A percentile compares a stretch with the other conserved stretches of the same genome.
phyloP scores from a whole-genome alignment of 371 early-diverging fungal genomes.

The Phascolomyces articulosus region DNA sequence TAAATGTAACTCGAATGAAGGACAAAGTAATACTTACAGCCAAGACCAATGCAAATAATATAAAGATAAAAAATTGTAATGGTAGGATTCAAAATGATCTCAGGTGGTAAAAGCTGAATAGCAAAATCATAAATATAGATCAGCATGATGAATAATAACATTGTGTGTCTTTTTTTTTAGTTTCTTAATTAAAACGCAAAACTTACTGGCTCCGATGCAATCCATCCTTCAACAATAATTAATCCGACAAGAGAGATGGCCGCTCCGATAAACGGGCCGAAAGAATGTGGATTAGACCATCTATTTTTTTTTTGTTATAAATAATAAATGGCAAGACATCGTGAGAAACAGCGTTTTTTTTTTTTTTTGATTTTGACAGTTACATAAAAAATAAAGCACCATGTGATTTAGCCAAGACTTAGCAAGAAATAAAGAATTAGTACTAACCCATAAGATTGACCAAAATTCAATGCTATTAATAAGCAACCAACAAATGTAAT shows the following conservation, averaged over 20 bases:
- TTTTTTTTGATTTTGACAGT: not conserved
- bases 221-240: constrained; percentile 27
- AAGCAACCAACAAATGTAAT: constrained; percentile 33
- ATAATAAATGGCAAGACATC: no score
- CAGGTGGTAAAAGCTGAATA: constrained; percentile 21
- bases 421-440: not conserved
- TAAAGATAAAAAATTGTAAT: constrained; percentile 15
- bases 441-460: constrained; percentile 16
- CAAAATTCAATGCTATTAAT: constrained; percentile 59
- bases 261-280: constrained; percentile 23
- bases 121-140: not conserved
- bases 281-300: constrained; percentile 16
- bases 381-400: not conserved
- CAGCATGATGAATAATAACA: not conserved
- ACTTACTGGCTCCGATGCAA: constrained; percentile 26
- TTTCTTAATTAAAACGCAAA: constrained; percentile 2
- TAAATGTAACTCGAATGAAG: no score
- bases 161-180: constrained; percentile 15
- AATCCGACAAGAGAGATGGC: constrained; percentile 15
- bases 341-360: not conserved
- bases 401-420: no score
- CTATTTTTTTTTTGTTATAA: no score
- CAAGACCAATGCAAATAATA: constrained; percentile 68
- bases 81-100: constrained; percentile 15
- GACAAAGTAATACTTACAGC: constrained; percentile 24